These are phyloP conservation scores for Aquilaria yunnanensis DNA, from an alignment of 345 rosid genomes.

Conservation along the genomic window DNA sequence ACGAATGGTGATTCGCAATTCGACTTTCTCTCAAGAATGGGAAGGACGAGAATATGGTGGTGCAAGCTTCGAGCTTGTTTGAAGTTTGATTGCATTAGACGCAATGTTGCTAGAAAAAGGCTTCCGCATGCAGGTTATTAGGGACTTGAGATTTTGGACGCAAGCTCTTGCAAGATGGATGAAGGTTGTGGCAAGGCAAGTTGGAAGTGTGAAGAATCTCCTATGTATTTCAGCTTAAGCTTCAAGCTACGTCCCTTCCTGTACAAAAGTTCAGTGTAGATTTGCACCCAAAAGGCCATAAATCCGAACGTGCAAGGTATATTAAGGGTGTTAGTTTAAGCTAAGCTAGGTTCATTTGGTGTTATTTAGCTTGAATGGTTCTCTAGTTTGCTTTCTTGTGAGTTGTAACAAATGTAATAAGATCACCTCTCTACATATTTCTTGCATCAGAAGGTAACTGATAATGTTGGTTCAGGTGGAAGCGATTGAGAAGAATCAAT, in stretches of 20 bases:
- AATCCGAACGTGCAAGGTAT: too few species aligned
- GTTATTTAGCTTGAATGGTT: not conserved
- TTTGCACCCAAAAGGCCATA: too few species aligned
- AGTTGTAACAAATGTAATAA: not conserved
- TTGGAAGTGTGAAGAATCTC: conserved; percentile 5
- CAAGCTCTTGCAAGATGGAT: conserved; percentile 4
- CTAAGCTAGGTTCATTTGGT: too few species aligned
- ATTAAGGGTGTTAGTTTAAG: too few species aligned
- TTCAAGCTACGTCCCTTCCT: not conserved
- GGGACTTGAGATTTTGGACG: conserved; percentile 14
- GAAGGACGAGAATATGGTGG: conserved; percentile 47
- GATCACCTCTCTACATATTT: too few species aligned
- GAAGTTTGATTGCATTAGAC: conserved; percentile 25
- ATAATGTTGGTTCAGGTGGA: too few species aligned
- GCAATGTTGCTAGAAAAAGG: conserved; percentile 19
- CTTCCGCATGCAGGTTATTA: conserved; percentile 14
- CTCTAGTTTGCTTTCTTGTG: not conserved
- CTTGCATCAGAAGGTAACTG: too few species aligned
- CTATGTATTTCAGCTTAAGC: conserved; percentile 2
- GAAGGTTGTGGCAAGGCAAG: not conserved
- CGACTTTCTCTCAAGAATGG: conserved; percentile 16
- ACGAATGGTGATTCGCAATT: conserved; percentile 23
- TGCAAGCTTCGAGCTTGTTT: conserved; percentile 65
- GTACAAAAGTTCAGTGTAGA: not conserved
- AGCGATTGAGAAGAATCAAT: too few species aligned